A percentile compares a stretch with the other conserved stretches of the same genome.
Conservation (phyloP, 768 basidiomycete species). For the Epithele typhae region DNA sequence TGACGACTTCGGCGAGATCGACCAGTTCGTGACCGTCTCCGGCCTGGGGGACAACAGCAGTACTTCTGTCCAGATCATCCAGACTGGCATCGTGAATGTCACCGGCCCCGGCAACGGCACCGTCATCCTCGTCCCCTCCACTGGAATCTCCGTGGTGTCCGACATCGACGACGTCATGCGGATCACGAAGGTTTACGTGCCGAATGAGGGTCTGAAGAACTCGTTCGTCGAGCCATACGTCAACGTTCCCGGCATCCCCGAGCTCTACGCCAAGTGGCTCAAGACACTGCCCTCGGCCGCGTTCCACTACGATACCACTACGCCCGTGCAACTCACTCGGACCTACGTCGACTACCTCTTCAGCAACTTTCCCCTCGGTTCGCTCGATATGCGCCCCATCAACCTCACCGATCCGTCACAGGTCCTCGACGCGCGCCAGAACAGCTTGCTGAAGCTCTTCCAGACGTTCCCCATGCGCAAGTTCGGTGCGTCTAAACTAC, state of each 20-base stretch:
- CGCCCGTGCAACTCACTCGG: constrained; percentile 28
- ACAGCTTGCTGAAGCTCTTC: constrained; percentile 25
- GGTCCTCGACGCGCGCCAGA: constrained; percentile 26
- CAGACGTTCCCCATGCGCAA: constrained; percentile 30
- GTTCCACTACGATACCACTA: constrained; percentile 34
- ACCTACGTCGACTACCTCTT: constrained; percentile 30
- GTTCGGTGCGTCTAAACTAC: constrained; percentile 18
- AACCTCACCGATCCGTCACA: constrained; percentile 27
- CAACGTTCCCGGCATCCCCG: constrained; percentile 27
- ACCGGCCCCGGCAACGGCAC: constrained; percentile 26
- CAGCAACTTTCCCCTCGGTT: constrained; percentile 28
- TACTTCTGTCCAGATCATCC: constrained; percentile 9
- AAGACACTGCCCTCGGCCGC: constrained; percentile 21
- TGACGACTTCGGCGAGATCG: constrained; percentile 20
- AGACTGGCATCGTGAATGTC: constrained; percentile 18
- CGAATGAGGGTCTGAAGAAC: constrained; percentile 28
- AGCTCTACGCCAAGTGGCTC: constrained; percentile 26
- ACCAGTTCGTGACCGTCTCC: constrained; percentile 18
- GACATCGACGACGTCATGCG: constrained; percentile 34
- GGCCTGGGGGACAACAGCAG: constrained; percentile 12
- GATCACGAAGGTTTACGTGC: constrained; percentile 30
- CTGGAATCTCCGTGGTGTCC: constrained; percentile 28
- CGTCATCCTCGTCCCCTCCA: constrained; percentile 25
- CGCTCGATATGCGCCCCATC: constrained; percentile 30
- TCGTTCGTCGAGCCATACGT: constrained; percentile 28